Percentiles rank a stretch among this genome's conserved stretches.
These are phyloP conservation scores for Cryphonectria nitschkei DNA, from an alignment of 2,329 filamentous ascomycete species.

Conservation along the genomic window DNA sequence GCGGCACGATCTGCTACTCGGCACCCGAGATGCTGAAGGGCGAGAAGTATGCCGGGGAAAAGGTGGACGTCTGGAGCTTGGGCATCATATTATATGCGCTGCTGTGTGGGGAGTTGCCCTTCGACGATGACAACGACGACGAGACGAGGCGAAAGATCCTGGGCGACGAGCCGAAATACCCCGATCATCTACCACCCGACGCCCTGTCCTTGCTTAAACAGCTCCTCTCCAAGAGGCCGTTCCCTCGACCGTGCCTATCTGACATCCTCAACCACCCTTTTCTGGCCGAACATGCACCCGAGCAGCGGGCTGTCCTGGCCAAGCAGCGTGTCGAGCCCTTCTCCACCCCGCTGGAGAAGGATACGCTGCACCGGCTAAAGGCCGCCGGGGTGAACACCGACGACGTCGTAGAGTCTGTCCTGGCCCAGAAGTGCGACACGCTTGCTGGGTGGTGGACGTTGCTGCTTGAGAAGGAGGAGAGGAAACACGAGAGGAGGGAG, in stretches of 20 bases:
- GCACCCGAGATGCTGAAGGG: conserved; percentile 98
- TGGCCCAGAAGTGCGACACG: conserved; percentile 86
- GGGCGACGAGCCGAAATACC: conserved; percentile 82
- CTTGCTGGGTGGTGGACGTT: conserved; percentile 96
- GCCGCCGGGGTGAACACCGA: conserved; percentile 94
- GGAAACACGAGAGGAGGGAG: conserved; percentile 80
- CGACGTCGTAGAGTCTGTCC: conserved; percentile 88
- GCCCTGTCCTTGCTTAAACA: conserved; percentile 76
- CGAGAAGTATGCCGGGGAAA: conserved; percentile 96
- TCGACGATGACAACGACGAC: conserved; percentile 93
- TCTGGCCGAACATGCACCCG: conserved; percentile 80
- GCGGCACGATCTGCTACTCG: conserved; percentile 96
- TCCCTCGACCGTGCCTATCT: conserved; percentile 77
- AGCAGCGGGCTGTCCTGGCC: conserved; percentile 88
- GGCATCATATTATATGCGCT: conserved; percentile 85
- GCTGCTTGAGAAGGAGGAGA: conserved; percentile 89
- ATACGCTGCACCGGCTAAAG: conserved; percentile 89
- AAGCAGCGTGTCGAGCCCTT: conserved; percentile 81
- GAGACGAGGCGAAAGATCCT: conserved; percentile 85
- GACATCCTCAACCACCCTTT: conserved; percentile 91
- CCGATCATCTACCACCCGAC: conserved; percentile 76
- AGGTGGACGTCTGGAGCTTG: conserved; percentile 95
- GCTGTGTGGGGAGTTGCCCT: conserved; percentile 84
- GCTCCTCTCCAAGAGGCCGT: conserved; percentile 87
- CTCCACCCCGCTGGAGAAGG: conserved; percentile 83